These are phyloP conservation scores for Tricholoma flavovirens DNA, from an alignment of 768 basidiomycete species.

Conservation along the genomic window DNA sequence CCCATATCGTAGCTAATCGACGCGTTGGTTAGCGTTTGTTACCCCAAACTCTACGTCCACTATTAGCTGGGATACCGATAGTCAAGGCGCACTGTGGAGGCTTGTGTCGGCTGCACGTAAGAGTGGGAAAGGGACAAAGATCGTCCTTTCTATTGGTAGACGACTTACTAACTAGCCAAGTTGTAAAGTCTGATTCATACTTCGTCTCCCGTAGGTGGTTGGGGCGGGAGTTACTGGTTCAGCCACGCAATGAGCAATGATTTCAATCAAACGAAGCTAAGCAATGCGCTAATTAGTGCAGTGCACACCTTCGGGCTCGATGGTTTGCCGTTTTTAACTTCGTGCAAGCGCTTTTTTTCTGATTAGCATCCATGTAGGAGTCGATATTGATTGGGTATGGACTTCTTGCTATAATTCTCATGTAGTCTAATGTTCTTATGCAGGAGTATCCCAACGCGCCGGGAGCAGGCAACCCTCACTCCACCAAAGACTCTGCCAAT, in stretches of 20 bases:
- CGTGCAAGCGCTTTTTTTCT: slow-evolving; percentile 16
- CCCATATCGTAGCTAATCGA: background rate
- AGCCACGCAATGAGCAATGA: slow-evolving; percentile 49
- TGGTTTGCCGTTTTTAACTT: slow-evolving; percentile 42
- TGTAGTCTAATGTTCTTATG: slow-evolving; percentile 28
- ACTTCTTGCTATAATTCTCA: slow-evolving; percentile 14
- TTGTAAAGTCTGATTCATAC: slow-evolving; percentile 12
- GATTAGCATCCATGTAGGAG: slow-evolving; percentile 38
- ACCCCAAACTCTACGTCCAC: slow-evolving; percentile 53
- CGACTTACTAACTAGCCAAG: slow-evolving; percentile 4
- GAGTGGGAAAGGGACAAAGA: slow-evolving; percentile 52
- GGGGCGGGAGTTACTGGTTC: slow-evolving; percentile 65
- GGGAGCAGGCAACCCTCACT: slow-evolving; percentile 57
- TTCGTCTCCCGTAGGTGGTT: slow-evolving; percentile 39
- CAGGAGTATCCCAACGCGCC: slow-evolving; percentile 68
- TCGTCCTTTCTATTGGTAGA: slow-evolving; percentile 62
- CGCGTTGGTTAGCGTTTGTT: slow-evolving; percentile 52
- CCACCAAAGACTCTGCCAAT: slow-evolving; percentile 56
- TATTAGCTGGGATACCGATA: slow-evolving; percentile 48
- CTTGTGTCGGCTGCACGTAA: slow-evolving; percentile 52
- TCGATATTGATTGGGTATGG: slow-evolving; percentile 53
- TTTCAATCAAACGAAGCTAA: slow-evolving; percentile 47
- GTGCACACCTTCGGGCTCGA: slow-evolving; percentile 60
- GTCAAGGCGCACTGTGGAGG: slow-evolving; percentile 44
- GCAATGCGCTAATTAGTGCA: slow-evolving; percentile 44